Conservation (phyloP, 805 yeast species). For the Suhomyces prunicola region DNA sequence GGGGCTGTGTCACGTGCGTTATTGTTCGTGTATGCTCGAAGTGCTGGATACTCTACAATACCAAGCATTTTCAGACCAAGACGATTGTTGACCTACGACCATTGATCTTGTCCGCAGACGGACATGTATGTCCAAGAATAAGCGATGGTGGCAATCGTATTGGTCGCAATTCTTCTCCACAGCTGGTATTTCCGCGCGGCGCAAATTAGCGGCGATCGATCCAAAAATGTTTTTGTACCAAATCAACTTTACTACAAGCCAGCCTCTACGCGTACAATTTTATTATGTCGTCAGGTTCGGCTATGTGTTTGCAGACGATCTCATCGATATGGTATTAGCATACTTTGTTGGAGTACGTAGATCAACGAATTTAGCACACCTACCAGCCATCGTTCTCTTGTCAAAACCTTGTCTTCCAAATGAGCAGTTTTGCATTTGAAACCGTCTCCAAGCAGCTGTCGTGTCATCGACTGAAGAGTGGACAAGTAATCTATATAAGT, state of each 20-base stretch:
- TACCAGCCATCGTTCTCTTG: not conserved
- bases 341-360: not conserved
- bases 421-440: not conserved
- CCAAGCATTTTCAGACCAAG: not conserved
- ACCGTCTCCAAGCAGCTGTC: not conserved
- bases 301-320: not conserved
- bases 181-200: not conserved
- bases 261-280: not conserved
- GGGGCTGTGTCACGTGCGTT: not conserved
- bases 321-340: not conserved
- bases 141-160: not conserved
- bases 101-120: not conserved
- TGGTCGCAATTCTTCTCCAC: not conserved
- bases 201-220: not conserved
- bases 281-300: not conserved
- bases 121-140: not conserved
- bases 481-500: not conserved
- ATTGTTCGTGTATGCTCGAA: not conserved
- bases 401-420: not conserved
- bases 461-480: not conserved
- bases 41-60: not conserved
- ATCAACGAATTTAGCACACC: not conserved
- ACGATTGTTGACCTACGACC: not conserved
- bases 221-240: not conserved
- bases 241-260: not conserved